Percentiles rank a stretch among this genome's conserved stretches.
phyloP scores from a whole-genome alignment of 176 grass and related monocot genomes.

The Rhipidocladum racemiflorum region DNA sequence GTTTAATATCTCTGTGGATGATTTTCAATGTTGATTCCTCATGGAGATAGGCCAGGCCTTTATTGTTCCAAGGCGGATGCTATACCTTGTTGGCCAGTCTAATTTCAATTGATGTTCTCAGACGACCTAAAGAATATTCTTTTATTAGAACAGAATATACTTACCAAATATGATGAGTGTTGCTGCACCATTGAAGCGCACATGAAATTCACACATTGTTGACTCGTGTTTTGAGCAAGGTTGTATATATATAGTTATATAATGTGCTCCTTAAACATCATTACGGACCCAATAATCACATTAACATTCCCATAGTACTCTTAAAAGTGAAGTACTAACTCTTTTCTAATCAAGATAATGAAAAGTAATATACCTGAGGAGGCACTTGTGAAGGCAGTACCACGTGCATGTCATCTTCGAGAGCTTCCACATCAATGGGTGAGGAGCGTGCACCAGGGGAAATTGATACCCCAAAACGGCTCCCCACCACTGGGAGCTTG shows the following conservation, averaged over 20 bases:
- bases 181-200: no score
- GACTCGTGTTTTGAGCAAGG: no score
- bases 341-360: background rate
- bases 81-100: no score
- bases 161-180: no score
- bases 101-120: no score
- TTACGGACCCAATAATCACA: background rate
- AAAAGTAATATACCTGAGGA: conserved; percentile 11
- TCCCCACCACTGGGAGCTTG: background rate
- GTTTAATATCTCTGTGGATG: no score
- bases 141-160: no score
- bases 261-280: background rate
- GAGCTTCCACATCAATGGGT: conserved; percentile 50
- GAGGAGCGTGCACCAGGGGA: conserved; percentile 10
- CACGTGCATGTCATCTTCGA: conserved; percentile 43
- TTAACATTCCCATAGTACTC: background rate
- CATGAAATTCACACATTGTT: no score
- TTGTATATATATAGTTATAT: background rate
- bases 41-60: no score
- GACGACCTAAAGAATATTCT: no score
- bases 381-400: conserved; percentile 41
- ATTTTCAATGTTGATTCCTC: no score
- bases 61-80: no score
- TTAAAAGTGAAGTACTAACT: background rate
- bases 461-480: background rate